Conservation (phyloP, 805 yeast genomes). For the Zygotorulaspora florentina region DNA sequence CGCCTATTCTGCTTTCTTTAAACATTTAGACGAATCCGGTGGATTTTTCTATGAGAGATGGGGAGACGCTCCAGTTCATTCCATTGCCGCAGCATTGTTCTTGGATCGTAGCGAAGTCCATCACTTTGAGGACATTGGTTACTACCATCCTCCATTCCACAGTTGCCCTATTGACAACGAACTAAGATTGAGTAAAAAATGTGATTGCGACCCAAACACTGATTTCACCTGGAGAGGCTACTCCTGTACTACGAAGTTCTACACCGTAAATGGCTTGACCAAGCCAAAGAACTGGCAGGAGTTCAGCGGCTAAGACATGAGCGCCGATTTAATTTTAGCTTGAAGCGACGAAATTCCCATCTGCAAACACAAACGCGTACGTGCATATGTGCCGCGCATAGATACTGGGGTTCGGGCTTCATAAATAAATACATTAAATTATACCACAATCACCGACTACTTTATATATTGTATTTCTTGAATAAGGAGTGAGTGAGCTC, state of each 20-base stretch:
- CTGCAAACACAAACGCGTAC: no score
- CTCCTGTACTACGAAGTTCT: slow-evolving; percentile 66
- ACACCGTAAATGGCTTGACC: slow-evolving; percentile 47
- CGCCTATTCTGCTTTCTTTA: slow-evolving; percentile 68
- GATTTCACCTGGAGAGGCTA: slow-evolving; percentile 77
- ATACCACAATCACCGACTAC: neutral
- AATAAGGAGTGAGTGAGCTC: slow-evolving; percentile 60
- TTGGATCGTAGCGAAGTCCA: slow-evolving; percentile 66
- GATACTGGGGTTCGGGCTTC: no score
- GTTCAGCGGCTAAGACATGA: slow-evolving; percentile 27
- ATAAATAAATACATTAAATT: neutral
- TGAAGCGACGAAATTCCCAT: no score
- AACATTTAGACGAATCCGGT: slow-evolving; percentile 70
- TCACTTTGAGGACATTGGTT: slow-evolving; percentile 81
- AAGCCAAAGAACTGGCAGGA: slow-evolving; percentile 72
- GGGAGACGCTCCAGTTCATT: slow-evolving; percentile 95
- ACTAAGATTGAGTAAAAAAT: slow-evolving; percentile 55
- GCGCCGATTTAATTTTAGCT: neutral
- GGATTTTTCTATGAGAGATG: slow-evolving; percentile 93
- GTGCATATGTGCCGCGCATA: no score
- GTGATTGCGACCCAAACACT: slow-evolving; percentile 64
- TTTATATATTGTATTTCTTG: slow-evolving; percentile 31
- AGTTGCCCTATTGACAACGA: slow-evolving; percentile 70
- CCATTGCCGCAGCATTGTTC: slow-evolving; percentile 79
- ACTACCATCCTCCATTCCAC: slow-evolving; percentile 75